phyloP scores from a whole-genome alignment of 768 basidiomycete genomes.

The Lactarius psammicola region DNA sequence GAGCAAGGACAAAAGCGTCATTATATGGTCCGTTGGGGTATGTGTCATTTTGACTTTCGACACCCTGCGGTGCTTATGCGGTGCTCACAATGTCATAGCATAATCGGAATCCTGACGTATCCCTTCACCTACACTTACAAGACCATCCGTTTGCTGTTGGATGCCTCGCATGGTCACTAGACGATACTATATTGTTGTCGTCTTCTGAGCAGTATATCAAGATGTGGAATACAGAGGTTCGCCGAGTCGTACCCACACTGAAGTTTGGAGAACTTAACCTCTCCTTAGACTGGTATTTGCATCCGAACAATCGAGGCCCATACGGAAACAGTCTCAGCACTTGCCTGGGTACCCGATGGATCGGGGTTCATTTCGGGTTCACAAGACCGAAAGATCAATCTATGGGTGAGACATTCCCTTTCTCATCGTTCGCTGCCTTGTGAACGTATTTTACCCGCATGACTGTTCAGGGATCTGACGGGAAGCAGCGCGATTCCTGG shows the following conservation, averaged over 20 bases:
- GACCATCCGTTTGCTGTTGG: conserved; percentile 81
- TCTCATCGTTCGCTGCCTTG: conserved; percentile 13
- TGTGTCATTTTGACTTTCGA: conserved; percentile 35
- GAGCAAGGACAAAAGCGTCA: conserved; percentile 81
- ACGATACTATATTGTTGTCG: conserved; percentile 81
- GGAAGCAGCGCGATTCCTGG: conserved; percentile 71
- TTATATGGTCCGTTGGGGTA: conserved; percentile 87
- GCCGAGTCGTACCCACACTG: conserved; percentile 10
- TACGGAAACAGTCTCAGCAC: conserved; percentile 77
- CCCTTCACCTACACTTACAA: conserved; percentile 56
- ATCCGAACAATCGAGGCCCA: conserved; percentile 67
- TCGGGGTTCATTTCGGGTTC: conserved; percentile 88
- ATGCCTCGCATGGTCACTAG: conserved; percentile 89
- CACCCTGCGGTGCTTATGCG: conserved; percentile 2
- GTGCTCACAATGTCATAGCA: conserved; percentile 15
- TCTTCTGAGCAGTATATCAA: conserved; percentile 78
- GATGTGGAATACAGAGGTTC: conserved; percentile 88
- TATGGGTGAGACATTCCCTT: conserved; percentile 61
- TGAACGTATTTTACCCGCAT: conserved; percentile 24
- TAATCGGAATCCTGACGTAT: conserved; percentile 50
- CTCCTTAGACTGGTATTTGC: conserved; percentile 66
- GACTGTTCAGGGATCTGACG: conserved; percentile 61
- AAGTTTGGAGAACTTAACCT: conserved; percentile 20
- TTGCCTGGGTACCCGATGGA: conserved; percentile 87
- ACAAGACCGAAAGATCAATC: conserved; percentile 77